These are phyloP conservation scores for Ganoderma meredithae DNA, from an alignment of 1,284 basidiomycete species.

Conservation along the genomic window DNA sequence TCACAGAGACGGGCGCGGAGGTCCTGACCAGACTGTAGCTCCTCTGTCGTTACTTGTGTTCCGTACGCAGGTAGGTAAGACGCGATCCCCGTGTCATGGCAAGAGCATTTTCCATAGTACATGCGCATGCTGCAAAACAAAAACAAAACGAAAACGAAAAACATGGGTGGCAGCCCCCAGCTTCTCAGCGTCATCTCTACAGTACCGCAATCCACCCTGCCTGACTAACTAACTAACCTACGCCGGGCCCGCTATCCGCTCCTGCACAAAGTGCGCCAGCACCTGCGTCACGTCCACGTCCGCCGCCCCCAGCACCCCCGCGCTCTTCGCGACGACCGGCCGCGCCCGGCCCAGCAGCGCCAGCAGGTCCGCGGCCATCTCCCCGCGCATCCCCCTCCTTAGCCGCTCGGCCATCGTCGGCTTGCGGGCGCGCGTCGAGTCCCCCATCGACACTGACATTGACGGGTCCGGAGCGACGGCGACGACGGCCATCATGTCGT, in stretches of 20 bases:
- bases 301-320: slow-evolving; percentile 49
- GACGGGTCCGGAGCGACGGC: background rate
- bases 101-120: slow-evolving; percentile 4
- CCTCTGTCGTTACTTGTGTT: background rate
- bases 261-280: slow-evolving; percentile 69
- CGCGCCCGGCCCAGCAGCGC: slow-evolving; percentile 70
- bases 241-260: slow-evolving; percentile 51
- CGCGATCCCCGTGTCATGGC: background rate
- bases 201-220: background rate
- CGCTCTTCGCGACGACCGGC: slow-evolving; percentile 63
- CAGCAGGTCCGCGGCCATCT: slow-evolving; percentile 79
- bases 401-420: slow-evolving; percentile 68
- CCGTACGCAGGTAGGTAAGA: background rate
- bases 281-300: slow-evolving; percentile 64
- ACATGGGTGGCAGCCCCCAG: background rate
- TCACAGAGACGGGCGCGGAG: slow-evolving; percentile 77
- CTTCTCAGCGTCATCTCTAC: background rate
- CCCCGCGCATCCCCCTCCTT: slow-evolving; percentile 76
- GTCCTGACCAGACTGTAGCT: slow-evolving; percentile 57
- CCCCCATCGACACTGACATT: slow-evolving; percentile 11
- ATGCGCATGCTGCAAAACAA: slow-evolving; percentile 15
- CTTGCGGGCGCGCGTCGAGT: slow-evolving; percentile 46
- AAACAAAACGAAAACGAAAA: background rate
- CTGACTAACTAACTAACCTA: slow-evolving; percentile 10
- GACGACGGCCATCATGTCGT: slow-evolving; percentile 44